Conservation (phyloP, 768 basidiomycete species). For the Leccinum barrowsii region DNA sequence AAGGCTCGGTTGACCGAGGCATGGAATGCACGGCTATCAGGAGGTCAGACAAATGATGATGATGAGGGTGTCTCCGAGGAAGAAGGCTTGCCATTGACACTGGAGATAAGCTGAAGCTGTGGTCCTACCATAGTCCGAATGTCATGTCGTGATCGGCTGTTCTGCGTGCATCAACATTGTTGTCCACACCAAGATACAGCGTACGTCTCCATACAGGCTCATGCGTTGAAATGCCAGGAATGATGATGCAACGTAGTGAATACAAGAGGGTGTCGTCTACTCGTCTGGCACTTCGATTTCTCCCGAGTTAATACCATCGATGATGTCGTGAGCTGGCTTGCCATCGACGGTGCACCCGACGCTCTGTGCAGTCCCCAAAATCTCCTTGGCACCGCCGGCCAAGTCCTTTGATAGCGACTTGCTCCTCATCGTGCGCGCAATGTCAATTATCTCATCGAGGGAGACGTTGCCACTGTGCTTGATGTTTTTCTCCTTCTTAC, state of each 20-base stretch:
- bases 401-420: conserved; percentile 94
- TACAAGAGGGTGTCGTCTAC: conserved; percentile 43
- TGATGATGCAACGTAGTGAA: conserved; percentile 14
- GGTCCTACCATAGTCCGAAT: not conserved
- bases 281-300: conserved; percentile 85
- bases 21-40: conserved; percentile 30
- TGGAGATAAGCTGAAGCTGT: conserved; percentile 11
- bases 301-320: conserved; percentile 80
- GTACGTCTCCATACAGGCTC: not conserved
- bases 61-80: conserved; percentile 9
- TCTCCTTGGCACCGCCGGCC: conserved; percentile 91
- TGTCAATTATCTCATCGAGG: conserved; percentile 90
- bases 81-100: conserved; percentile 13
- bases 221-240: conserved; percentile 8
- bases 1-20: conserved; percentile 34
- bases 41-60: conserved; percentile 7
- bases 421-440: conserved; percentile 92
- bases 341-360: conserved; percentile 97
- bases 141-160: not conserved
- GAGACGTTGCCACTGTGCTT: conserved; percentile 95
- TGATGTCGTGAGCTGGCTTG: conserved; percentile 87
- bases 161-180: not conserved
- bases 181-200: not conserved
- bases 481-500: conserved; percentile 99
- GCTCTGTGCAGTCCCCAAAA: conserved; percentile 95